Evolutionary conservation across 768 basidiomycete genomes (phyloP), one percentile per base, ranked within the genome.

Genomic region (Grammothele lineata): DNA sequence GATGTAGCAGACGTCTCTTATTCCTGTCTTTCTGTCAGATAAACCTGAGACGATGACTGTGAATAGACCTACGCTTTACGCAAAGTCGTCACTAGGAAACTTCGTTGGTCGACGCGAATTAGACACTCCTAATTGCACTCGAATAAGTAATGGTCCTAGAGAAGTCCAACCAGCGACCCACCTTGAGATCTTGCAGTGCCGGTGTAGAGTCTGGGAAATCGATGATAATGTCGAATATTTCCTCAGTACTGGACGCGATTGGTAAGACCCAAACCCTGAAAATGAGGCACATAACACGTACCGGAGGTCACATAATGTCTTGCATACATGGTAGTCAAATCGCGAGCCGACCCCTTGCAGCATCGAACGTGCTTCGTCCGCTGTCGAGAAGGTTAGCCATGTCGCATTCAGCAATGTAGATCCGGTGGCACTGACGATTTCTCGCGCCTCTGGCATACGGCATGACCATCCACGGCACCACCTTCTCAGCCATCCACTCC

Each of bases 201-300:
- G 85, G 81, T 54, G 71, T 74, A 0, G 94, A 95, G 50, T 93
- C 88, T 0, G 95, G 93, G 57, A 81, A 94, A 58, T 95, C 91
- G 45, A 97, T 83, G 48, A 98, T 95, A 46, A 98, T 96, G 55
- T 95, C 92, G 60, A 96, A 98, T 17, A 98, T 85, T 63, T 98
- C 94, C 40, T 70, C 74, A 48, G 81, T 85, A 26, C 83, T 85
- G 34, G 10, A 7, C n/a, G n/a, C n/a, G n/a, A n/a, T n/a, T n/a
- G n/a, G n/a, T n/a, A n/a, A n/a, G n/a, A n/a, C n/a, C n/a, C n/a
- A n/a, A n/a, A n/a, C 48, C 9, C n/a, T 11, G 14, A 9, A 4
- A 1, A 34, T 34, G 5, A 34, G 33, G 3, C 5, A 14, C 14
- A 22, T 23, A 15, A 30, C 10, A 62, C 76, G 30, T 46, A 90